Evolutionary conservation across 495 filamentous ascomycete species (phyloP).

Genomic region (Annulohypoxylon nitens): DNA sequence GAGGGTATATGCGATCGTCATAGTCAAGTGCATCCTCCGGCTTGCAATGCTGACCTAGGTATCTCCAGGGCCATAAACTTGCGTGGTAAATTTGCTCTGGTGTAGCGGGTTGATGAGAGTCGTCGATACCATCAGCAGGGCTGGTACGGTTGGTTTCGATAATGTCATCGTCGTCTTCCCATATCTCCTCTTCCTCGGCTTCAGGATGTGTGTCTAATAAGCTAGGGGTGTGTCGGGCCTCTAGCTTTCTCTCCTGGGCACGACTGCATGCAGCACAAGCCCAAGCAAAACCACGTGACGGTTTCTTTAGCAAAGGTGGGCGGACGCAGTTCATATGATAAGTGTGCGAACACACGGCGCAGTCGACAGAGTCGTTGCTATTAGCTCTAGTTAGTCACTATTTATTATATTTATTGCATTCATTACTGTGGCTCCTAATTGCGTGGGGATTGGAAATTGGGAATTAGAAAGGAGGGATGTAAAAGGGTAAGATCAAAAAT

Average conservation of each 20-base stretch:
- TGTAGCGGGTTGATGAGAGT: constrained; percentile 77
- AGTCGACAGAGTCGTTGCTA: constrained; percentile 95
- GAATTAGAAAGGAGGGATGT: constrained; percentile 17
- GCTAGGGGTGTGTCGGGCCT: constrained; percentile 87
- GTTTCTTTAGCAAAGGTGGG: constrained; percentile 93
- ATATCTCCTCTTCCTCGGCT: constrained; percentile 83
- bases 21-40: constrained; percentile 97
- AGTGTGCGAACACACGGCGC: constrained; percentile 91
- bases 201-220: constrained; percentile 68
- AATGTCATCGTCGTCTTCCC: constrained; percentile 81
- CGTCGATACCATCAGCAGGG: constrained; percentile 66
- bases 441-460: constrained; percentile 5
- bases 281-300: constrained; percentile 97
- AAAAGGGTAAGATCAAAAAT: constrained; percentile 11
- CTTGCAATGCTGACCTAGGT: constrained; percentile 94
- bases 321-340: constrained; percentile 99
- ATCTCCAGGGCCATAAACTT: constrained; percentile 95
- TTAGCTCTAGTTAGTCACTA: constrained; percentile 12
- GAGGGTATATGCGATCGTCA: constrained; percentile 97
- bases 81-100: constrained; percentile 92
- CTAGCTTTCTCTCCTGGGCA: constrained; percentile 90
- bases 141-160: constrained; percentile 70
- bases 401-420: constrained; percentile 1
- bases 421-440: constrained; percentile 36
- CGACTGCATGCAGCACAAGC: constrained; percentile 95